Percentiles rank a stretch among this genome's conserved stretches.
Evolutionary conservation across 2,329 filamentous ascomycete genomes (phyloP).

Genomic region (Pseudogymnoascus destructans): DNA sequence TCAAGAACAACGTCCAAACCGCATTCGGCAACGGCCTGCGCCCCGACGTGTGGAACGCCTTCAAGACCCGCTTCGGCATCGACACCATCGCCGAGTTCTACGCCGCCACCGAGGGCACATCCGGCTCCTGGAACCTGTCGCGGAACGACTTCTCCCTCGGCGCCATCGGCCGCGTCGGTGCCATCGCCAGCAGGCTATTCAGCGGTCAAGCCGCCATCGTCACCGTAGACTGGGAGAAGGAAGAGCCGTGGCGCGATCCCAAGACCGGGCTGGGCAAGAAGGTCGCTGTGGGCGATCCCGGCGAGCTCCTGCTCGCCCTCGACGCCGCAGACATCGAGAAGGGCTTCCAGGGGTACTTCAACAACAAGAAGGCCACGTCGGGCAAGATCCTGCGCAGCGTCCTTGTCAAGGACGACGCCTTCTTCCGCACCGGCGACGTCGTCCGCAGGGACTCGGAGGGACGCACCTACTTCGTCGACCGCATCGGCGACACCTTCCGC

Average conservation of each 20-base stretch:
- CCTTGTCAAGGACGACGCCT: slow-evolving; percentile 62
- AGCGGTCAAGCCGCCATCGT: slow-evolving; percentile 44
- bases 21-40: slow-evolving; percentile 78
- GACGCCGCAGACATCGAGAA: slow-evolving; percentile 48
- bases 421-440: slow-evolving; percentile 76
- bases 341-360: slow-evolving; percentile 72
- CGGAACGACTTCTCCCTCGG: slow-evolving; percentile 62
- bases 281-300: slow-evolving; percentile 47
- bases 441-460: slow-evolving; percentile 59
- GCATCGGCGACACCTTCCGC: slow-evolving; percentile 64
- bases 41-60: slow-evolving; percentile 72
- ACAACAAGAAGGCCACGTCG: slow-evolving; percentile 55
- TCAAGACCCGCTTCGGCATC: slow-evolving; percentile 70
- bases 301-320: slow-evolving; percentile 63
- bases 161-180: slow-evolving; percentile 62
- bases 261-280: slow-evolving; percentile 54
- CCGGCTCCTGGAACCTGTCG: slow-evolving; percentile 59
- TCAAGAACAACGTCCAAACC: slow-evolving; percentile 55
- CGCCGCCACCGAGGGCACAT: slow-evolving; percentile 59
- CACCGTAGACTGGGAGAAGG: slow-evolving; percentile 57
- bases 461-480: slow-evolving; percentile 66
- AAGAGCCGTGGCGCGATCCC: slow-evolving; percentile 53
- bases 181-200: slow-evolving; percentile 43
- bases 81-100: slow-evolving; percentile 69
- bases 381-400: slow-evolving; percentile 65